Base-by-base conservation (phyloP, 2,329 filamentous ascomycete genomes). In the Hymenoscyphus fraxineus region DNA sequence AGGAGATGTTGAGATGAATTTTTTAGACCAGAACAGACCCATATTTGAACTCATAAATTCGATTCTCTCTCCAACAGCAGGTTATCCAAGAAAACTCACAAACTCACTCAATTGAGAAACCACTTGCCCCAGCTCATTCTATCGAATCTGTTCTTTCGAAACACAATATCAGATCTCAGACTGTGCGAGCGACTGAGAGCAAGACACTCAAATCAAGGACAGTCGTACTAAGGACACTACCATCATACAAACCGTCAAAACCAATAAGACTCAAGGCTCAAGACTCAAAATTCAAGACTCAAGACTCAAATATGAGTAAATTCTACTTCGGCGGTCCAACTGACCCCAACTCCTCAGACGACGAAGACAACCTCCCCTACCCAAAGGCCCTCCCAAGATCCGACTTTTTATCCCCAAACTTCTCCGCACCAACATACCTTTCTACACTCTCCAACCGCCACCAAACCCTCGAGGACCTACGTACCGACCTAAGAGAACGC, bases 381-480 rank as follows among this genome's bases (percentile, higher is more conserved):
- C 95, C 95, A 1, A 84, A 88, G 47, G 92, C 93, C 3, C 86
- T 99, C 16, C 86, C 91, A 1, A 90, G 95, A 64, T 81, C 83
- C 65, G 92, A 95, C 74, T 99, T 99, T 78, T 85, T 97, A 6
- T 80, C 85, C 1, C 83, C 86, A 3, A 78, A 87, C 69, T 99
- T 99, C 77, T 87, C 92, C 67, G 89, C 96, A 0, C 85, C 91
- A 1, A 80, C 81, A 1, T 99, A 97, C 76, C 88, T 99, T 78
- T 93, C 88, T 7, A 89, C 90, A 1, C 83, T 97, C 1, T 86
- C 88, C 22, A 88, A 95, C 74, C 90, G 95, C 1, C 95, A 99
- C 77, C 95, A 99, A 77, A 97, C 94, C 0, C 90, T 99, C 58
- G 93, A 97, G 75, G 95, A 99, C 76, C 82, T 99, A 39, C 91